Percentiles rank a stretch among this genome's conserved stretches.
Evolutionary conservation across 306 rosid genomes (phyloP).

Genomic region (Betula pendula): DNA sequence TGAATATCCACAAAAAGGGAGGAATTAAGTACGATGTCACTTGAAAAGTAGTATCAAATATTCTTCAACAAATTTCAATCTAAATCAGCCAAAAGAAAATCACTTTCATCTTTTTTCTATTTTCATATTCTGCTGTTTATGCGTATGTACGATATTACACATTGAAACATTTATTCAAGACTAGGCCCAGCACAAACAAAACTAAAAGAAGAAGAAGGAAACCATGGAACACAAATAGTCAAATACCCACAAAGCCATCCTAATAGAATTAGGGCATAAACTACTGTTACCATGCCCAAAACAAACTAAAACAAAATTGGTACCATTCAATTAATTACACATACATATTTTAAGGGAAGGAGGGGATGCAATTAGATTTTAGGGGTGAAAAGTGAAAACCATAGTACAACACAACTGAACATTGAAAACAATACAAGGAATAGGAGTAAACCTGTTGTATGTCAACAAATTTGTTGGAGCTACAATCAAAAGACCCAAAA

Average conservation of each 20-base stretch:
- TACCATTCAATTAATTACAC: not conserved
- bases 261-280: not conserved
- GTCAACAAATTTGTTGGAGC: slow-evolving; percentile 49
- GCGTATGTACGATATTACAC: no score
- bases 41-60: not conserved
- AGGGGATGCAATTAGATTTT: no score
- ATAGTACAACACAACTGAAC: not conserved
- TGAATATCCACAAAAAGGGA: not conserved
- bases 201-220: not conserved
- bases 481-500: slow-evolving; percentile 68
- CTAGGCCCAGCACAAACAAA: no score
- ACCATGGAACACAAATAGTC: not conserved
- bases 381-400: no score
- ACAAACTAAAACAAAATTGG: not conserved
- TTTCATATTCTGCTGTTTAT: not conserved
- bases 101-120: not conserved
- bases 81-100: not conserved
- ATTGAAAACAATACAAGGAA: not conserved
- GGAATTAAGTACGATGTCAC: not conserved
- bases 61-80: not conserved
- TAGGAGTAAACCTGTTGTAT: slow-evolving; percentile 57
- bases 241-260: not conserved
- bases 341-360: no score
- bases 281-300: not conserved
- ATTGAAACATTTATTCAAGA: no score